These are phyloP conservation scores for Starmerella bacillaris DNA, from an alignment of 805 yeast species.

Conservation along the genomic window DNA sequence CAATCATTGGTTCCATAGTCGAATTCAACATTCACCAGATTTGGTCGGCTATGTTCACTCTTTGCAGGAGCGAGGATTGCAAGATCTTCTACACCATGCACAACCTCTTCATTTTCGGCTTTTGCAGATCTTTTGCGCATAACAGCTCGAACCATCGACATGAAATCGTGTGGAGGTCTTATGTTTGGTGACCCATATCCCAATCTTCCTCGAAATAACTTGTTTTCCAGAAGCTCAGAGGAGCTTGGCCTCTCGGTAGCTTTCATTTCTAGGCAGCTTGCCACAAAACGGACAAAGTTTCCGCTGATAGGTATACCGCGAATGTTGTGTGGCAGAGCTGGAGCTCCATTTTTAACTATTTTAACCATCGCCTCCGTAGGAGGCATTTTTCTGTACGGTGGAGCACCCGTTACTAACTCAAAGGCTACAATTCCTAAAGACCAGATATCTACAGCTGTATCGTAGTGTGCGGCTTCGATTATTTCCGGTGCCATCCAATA, in stretches of 20 bases:
- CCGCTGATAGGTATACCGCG: constrained; percentile 5
- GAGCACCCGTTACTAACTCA: constrained; percentile 65
- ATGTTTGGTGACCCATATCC: constrained; percentile 11
- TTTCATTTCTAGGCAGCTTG: constrained; percentile 46
- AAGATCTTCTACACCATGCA: not conserved
- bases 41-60: constrained; percentile 1
- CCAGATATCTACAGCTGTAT: constrained; percentile 88
- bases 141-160: constrained; percentile 3
- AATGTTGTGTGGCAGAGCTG: constrained; percentile 24
- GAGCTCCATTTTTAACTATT: constrained; percentile 51
- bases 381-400: constrained; percentile 56
- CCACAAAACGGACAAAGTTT: constrained; percentile 37
- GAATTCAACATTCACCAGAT: not conserved
- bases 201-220: not conserved
- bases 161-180: constrained; percentile 7
- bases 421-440: constrained; percentile 83
- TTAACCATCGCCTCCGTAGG: constrained; percentile 61
- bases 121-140: not conserved
- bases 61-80: not conserved
- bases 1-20: constrained; percentile 1
- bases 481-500: constrained; percentile 99
- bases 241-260: constrained; percentile 53
- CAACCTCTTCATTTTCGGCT: not conserved
- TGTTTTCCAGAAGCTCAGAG: constrained; percentile 31
- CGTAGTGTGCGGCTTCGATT: constrained; percentile 50